Evolutionary conservation across 179 eudicot species (phyloP).

Genomic region (Vitellaria paradoxa): DNA sequence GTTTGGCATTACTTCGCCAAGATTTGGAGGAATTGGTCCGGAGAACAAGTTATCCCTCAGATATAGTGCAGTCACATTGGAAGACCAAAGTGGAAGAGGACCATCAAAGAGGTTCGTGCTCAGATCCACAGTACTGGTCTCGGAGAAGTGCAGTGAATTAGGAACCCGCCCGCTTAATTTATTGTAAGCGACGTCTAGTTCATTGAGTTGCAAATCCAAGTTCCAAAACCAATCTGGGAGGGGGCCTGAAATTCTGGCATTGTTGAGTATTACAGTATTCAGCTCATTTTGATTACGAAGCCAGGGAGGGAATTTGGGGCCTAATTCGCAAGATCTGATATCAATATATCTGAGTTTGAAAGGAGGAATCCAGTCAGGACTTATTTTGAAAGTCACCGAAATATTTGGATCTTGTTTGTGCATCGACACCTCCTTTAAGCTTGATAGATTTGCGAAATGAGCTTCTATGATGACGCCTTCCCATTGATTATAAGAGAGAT

Average conservation of each 20-base stretch:
- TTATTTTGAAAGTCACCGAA: slow-evolving; percentile 20
- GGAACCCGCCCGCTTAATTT: slow-evolving; percentile 23
- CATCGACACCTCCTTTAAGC: slow-evolving; percentile 12
- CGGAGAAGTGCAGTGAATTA: background rate
- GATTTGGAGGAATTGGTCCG: slow-evolving; percentile 19
- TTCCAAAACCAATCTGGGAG: slow-evolving; percentile 31
- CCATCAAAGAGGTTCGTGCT: slow-evolving; percentile 27
- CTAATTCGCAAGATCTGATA: slow-evolving; percentile 22
- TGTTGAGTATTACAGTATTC: background rate
- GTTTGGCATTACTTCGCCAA: slow-evolving; percentile 11
- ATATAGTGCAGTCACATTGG: slow-evolving; percentile 22
- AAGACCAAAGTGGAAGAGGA: slow-evolving; percentile 20
- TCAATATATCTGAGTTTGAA: slow-evolving; percentile 21
- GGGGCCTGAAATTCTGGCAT: slow-evolving; percentile 24
- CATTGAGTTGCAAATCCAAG: background rate
- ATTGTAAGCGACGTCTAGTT: slow-evolving; percentile 22
- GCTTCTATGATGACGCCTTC: slow-evolving; percentile 25
- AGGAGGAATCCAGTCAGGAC: slow-evolving; percentile 28
- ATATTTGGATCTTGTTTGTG: background rate
- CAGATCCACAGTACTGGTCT: slow-evolving; percentile 5
- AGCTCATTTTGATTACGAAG: slow-evolving; percentile 27
- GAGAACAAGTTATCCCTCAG: slow-evolving; percentile 26
- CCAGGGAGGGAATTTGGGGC: slow-evolving; percentile 33
- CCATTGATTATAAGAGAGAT: slow-evolving; percentile 18
- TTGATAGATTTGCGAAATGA: slow-evolving; percentile 23